A percentile compares a stretch with the other conserved stretches of the same genome.
phyloP scores from a whole-genome alignment of 2,329 filamentous ascomycete genomes.

The Colletotrichum spaethianum region DNA sequence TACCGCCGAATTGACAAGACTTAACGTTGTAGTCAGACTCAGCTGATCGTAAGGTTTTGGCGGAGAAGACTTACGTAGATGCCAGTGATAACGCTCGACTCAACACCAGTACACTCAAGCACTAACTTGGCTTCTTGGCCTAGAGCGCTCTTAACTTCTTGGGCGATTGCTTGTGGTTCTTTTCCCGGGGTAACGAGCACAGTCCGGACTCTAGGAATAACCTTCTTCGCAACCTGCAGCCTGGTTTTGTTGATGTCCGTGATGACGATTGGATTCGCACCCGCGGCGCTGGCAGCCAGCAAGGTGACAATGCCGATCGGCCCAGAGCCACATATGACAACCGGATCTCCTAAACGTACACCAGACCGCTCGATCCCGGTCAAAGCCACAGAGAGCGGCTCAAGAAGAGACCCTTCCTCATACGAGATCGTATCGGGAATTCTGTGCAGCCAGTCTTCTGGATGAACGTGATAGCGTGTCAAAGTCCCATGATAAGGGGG shows the following conservation, averaged over 20 bases:
- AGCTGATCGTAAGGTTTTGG: no score
- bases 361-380: slow-evolving; percentile 57
- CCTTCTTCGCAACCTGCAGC: slow-evolving; percentile 22
- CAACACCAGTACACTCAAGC: slow-evolving; percentile 78
- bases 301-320: slow-evolving; percentile 56
- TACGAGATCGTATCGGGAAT: slow-evolving; percentile 54
- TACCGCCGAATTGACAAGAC: slow-evolving; percentile 50
- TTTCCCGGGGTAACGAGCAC: slow-evolving; percentile 16
- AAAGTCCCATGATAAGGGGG: slow-evolving; percentile 56
- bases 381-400: slow-evolving; percentile 63
- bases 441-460: slow-evolving; percentile 55
- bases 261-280: slow-evolving; percentile 58
- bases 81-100: slow-evolving; percentile 71
- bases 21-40: not conserved
- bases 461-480: slow-evolving; percentile 52
- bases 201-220: slow-evolving; percentile 23
- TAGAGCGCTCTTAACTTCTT: slow-evolving; percentile 47
- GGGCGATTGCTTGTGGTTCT: slow-evolving; percentile 24
- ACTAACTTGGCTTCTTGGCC: slow-evolving; percentile 66
- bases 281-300: slow-evolving; percentile 59
- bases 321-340: slow-evolving; percentile 54
- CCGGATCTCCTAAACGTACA: slow-evolving; percentile 54
- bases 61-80: slow-evolving; percentile 64
- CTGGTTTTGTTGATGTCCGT: slow-evolving; percentile 52
- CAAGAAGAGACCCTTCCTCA: slow-evolving; percentile 61